Percentiles rank a stretch among this genome's conserved stretches.
Conservation (phyloP, 2,329 filamentous ascomycete species). For the Rutstroemia sp. region DNA sequence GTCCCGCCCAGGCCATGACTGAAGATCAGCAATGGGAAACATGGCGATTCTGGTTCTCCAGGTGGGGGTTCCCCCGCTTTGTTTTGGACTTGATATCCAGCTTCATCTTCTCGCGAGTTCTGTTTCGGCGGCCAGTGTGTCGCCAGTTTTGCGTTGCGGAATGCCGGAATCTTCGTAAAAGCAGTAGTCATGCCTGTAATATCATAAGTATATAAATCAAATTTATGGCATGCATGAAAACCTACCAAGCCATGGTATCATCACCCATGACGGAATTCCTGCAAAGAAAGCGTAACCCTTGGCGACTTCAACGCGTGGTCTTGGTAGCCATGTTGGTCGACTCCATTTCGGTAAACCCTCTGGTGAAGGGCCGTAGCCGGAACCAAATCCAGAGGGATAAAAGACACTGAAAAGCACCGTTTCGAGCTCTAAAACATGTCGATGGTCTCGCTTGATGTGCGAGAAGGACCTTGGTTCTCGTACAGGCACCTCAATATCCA, state of each 20-base stretch:
- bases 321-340: constrained; percentile 54
- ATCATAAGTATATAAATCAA: not conserved
- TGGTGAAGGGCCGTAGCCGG: constrained; percentile 31
- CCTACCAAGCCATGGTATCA: constrained; percentile 34
- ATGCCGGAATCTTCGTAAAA: constrained; percentile 59
- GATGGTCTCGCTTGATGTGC: constrained; percentile 40
- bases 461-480: constrained; percentile 40
- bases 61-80: constrained; percentile 33
- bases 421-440: constrained; percentile 43
- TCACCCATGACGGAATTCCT: constrained; percentile 40
- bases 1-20: constrained; percentile 60
- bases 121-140: constrained; percentile 44
- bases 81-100: constrained; percentile 35
- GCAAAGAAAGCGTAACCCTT: constrained; percentile 58
- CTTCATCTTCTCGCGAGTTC: constrained; percentile 30
- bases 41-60: constrained; percentile 34
- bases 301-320: constrained; percentile 47
- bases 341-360: constrained; percentile 38
- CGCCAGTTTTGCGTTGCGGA: constrained; percentile 52
- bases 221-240: not conserved
- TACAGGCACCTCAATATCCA: constrained; percentile 48
- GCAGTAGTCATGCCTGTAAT: constrained; percentile 41
- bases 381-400: constrained; percentile 49
- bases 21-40: constrained; percentile 57
- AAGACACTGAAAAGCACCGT: constrained; percentile 60